Percentiles rank a stretch among this genome's conserved stretches.
phyloP scores from a whole-genome alignment of 208 protist species.

The Trypanosoma conorhini region DNA sequence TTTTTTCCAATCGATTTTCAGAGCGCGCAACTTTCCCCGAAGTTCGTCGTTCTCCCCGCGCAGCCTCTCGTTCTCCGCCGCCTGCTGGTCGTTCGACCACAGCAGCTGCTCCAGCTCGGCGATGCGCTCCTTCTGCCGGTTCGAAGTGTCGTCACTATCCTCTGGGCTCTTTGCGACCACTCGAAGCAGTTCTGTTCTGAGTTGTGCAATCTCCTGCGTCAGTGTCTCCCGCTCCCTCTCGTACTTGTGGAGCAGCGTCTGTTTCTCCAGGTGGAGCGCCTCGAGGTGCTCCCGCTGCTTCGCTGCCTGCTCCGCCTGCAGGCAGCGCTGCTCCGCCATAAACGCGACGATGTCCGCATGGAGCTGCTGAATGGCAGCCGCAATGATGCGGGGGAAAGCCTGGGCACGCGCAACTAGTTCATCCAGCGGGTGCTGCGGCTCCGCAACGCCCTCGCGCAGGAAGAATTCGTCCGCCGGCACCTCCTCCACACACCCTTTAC shows the following conservation, averaged over 20 bases:
- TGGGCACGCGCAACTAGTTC: slow-evolving; percentile 11
- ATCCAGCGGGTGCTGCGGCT: slow-evolving; percentile 8
- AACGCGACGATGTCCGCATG: slow-evolving; percentile 3
- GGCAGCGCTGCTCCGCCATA: slow-evolving; percentile 1
- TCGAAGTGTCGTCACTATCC: background rate
- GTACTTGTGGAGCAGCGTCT: slow-evolving; percentile 14
- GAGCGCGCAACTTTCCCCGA: slow-evolving; percentile 17
- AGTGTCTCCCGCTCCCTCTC: slow-evolving; percentile 6
- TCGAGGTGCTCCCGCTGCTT: slow-evolving; percentile 18
- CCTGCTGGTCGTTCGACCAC: slow-evolving; percentile 13
- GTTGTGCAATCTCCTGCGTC: background rate
- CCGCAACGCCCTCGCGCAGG: slow-evolving; percentile 7
- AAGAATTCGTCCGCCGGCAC: slow-evolving; percentile 16
- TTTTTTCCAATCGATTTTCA: slow-evolving; percentile 40
- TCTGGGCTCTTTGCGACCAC: background rate
- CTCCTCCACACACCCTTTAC: slow-evolving; percentile 13
- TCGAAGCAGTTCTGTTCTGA: background rate
- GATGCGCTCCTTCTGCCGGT: background rate
- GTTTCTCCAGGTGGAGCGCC: slow-evolving; percentile 19
- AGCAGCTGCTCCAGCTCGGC: background rate
- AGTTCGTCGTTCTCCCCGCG: slow-evolving; percentile 19
- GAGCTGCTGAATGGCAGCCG: slow-evolving; percentile 1
- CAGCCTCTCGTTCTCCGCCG: slow-evolving; percentile 6
- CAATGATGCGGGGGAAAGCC: slow-evolving; percentile 4
- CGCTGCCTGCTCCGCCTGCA: background rate